Evolutionary conservation across 2,329 filamentous ascomycete species (phyloP), one percentile per base, ranked within the genome.

Genomic region (Pseudogymnoascus pannorum): DNA sequence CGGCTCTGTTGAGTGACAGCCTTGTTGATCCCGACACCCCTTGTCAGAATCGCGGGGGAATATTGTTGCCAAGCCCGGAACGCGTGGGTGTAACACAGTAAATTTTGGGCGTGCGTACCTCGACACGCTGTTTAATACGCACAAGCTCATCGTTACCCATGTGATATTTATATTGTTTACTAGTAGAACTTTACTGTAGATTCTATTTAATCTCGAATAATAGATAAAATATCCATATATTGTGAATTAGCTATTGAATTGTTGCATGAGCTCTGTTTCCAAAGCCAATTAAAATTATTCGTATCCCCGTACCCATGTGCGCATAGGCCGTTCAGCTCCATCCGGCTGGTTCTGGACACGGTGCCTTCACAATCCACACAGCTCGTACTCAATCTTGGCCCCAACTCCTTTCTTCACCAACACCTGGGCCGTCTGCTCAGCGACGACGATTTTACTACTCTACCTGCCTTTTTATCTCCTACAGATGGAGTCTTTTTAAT

Each of bases 401-500:
- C 44, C 44, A 54, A 54, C 44, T 54, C 44, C 44, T 54, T 54
- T 54, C 44, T 54, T 54, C 44, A 54, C 24, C n/a, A 54, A 54
- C 44, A 54, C 4, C 44, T 54, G 44, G 24, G 44, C 44, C 44
- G 18, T 54, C 44, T 54, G 44, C 44, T 54, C 44, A 54, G 44
- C 9, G 24, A 29, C n/a, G 44, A 54, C 44, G 24, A 54, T 16
- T 54, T 29, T 29, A 31, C 5, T 8, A 54, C 24, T 26, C 22
- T 54, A 54, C 44, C 8, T 12, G 24, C 44, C 9, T 31, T 54
- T 51, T 16, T 29, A 26, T 54, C 24, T 36, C n/a, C 57, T 58
- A 7, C 35, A 58, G 31, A 58, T 58, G 57, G 57, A 58, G 57
- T 35, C 31, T 35, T 58, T 58, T 58, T 58, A 58, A 38, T 58